phyloP scores from a whole-genome alignment of 2,329 filamentous ascomycete genomes.

The Clonostachys rosea region DNA sequence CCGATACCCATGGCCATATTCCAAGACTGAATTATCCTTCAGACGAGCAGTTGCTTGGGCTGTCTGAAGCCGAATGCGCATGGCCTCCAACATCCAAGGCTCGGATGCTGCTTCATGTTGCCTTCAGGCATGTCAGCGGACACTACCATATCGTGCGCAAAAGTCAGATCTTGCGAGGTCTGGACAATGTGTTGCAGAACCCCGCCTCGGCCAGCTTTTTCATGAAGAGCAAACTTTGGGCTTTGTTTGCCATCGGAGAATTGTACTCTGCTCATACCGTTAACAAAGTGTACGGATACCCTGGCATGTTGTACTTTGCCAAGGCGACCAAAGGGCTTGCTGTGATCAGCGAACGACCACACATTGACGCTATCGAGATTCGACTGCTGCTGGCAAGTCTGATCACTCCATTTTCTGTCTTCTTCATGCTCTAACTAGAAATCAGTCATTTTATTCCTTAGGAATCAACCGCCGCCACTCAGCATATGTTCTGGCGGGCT shows the following conservation, averaged over 20 bases:
- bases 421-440: neutral
- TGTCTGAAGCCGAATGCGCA: conserved; percentile 20
- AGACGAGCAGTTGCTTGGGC: conserved; percentile 16
- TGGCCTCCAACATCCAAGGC: conserved; percentile 6
- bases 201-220: conserved; percentile 22
- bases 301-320: conserved; percentile 36
- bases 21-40: conserved; percentile 24
- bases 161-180: conserved; percentile 24
- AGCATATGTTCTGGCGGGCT: conserved; percentile 34
- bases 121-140: conserved; percentile 28
- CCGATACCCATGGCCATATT: conserved; percentile 20
- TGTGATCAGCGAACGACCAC: conserved; percentile 33
- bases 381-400: conserved; percentile 32
- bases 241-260: conserved; percentile 38
- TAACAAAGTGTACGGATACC: conserved; percentile 26
- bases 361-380: conserved; percentile 35
- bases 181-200: conserved; percentile 21
- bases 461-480: conserved; percentile 37
- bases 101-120: conserved; percentile 23
- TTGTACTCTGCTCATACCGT: conserved; percentile 31
- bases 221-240: conserved; percentile 32
- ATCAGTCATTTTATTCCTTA: conserved; percentile 36
- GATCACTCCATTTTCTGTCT: neutral
- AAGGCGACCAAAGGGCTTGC: conserved; percentile 29
- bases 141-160: conserved; percentile 32